These are phyloP conservation scores for Cryptococcus sp. DNA, from an alignment of 1,284 basidiomycete genomes.

Conservation along the genomic window DNA sequence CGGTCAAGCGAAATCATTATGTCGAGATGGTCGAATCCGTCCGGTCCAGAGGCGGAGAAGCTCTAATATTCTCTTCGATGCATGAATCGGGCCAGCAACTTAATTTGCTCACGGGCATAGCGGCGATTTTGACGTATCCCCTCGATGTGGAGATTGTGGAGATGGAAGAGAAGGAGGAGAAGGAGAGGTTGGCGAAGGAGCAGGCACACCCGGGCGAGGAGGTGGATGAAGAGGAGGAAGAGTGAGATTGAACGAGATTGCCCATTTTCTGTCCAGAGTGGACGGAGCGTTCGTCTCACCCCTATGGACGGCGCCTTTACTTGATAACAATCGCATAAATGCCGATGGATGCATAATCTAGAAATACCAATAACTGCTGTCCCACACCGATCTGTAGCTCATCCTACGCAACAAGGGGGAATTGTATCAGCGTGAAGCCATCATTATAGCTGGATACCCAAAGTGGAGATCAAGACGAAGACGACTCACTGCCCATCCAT, in stretches of 20 bases:
- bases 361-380: too few species aligned
- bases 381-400: too few species aligned
- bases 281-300: too few species aligned
- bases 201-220: slow-evolving; percentile 9
- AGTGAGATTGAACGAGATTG: too few species aligned
- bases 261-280: too few species aligned
- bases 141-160: slow-evolving; percentile 93
- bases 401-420: too few species aligned
- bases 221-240: too few species aligned
- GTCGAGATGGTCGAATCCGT: slow-evolving; percentile 89
- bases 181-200: slow-evolving; percentile 50
- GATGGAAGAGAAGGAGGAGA: slow-evolving; percentile 80
- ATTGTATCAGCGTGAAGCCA: too few species aligned
- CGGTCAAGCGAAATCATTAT: slow-evolving; percentile 75
- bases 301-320: too few species aligned
- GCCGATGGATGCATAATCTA: too few species aligned
- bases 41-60: slow-evolving; percentile 84
- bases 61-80: slow-evolving; percentile 97
- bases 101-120: slow-evolving; percentile 91
- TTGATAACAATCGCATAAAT: too few species aligned
- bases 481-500: slow-evolving; percentile 52
- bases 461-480: background rate
- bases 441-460: too few species aligned
- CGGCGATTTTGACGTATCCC: slow-evolving; percentile 94
- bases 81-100: slow-evolving; percentile 97